Conservation (phyloP, 2,329 filamentous ascomycete genomes). For the Chlorencoelia australis region DNA sequence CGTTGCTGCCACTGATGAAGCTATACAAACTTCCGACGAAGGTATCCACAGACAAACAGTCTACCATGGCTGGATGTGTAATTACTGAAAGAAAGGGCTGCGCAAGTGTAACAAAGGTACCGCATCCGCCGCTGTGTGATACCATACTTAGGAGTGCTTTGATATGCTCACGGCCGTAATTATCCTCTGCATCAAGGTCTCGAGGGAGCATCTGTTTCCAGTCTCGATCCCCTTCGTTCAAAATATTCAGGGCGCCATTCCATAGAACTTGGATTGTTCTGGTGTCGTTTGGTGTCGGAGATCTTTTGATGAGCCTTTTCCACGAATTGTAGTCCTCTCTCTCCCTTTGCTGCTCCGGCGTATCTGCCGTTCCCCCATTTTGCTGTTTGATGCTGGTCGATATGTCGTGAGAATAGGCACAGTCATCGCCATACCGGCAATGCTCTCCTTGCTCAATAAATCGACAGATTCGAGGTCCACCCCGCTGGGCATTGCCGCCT, state of each 20-base stretch:
- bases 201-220: slow-evolving; percentile 11
- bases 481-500: slow-evolving; percentile 2
- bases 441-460: slow-evolving; percentile 6
- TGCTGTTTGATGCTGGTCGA: slow-evolving; percentile 1
- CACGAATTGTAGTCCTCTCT: slow-evolving; percentile 8
- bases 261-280: slow-evolving; percentile 7
- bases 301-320: slow-evolving; percentile 10
- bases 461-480: slow-evolving; percentile 5
- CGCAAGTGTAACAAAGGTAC: slow-evolving; percentile 15
- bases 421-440: slow-evolving; percentile 6
- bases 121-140: slow-evolving; percentile 6
- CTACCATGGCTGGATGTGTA: slow-evolving; percentile 27
- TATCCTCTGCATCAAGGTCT: slow-evolving; percentile 7
- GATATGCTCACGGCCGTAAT: slow-evolving; percentile 15
- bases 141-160: slow-evolving; percentile 12
- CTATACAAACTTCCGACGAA: slow-evolving; percentile 28
- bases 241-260: slow-evolving; percentile 10
- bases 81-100: slow-evolving; percentile 23
- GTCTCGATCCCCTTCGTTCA: slow-evolving; percentile 10
- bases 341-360: slow-evolving; percentile 6
- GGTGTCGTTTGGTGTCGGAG: slow-evolving; percentile 7
- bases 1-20: slow-evolving; percentile 27
- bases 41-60: slow-evolving; percentile 29
- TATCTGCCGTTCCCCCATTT: slow-evolving; percentile 7
- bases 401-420: slow-evolving; percentile 7